These are phyloP conservation scores for Penicillium sp. DNA, from an alignment of 2,329 filamentous ascomycete species.

Conservation along the genomic window DNA sequence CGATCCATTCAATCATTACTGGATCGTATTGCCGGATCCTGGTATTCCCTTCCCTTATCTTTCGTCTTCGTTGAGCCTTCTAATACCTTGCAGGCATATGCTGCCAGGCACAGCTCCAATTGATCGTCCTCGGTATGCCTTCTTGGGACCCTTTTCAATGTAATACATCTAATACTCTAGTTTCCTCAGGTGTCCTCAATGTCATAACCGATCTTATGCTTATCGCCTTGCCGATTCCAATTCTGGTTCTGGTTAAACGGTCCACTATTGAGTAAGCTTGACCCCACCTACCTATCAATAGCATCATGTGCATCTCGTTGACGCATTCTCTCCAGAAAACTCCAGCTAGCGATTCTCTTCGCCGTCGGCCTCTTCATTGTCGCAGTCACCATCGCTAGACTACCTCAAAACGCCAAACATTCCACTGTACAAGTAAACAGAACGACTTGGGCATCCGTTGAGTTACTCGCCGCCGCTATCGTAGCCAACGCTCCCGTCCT, in stretches of 20 bases:
- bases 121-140: constrained; percentile 16
- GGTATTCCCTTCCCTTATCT: constrained; percentile 4
- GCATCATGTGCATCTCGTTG: not conserved
- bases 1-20: constrained; percentile 19
- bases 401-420: constrained; percentile 15
- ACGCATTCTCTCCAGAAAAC: constrained; percentile 6
- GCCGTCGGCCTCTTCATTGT: constrained; percentile 19
- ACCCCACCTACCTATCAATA: not conserved
- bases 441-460: constrained; percentile 17
- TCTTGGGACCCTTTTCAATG: not conserved
- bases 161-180: not conserved
- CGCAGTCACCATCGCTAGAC: constrained; percentile 16
- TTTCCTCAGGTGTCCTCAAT: constrained; percentile 11
- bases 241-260: constrained; percentile 14
- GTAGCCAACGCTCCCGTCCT: constrained; percentile 16
- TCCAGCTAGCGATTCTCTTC: constrained; percentile 14
- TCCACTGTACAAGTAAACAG: constrained; percentile 12
- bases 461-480: constrained; percentile 14
- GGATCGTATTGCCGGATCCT: constrained; percentile 17
- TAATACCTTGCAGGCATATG: constrained; percentile 10
- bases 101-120: constrained; percentile 17
- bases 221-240: constrained; percentile 17
- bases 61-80: not conserved
- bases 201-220: constrained; percentile 17
- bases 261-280: constrained; percentile 9